Evolutionary conservation across 2,329 filamentous ascomycete species (phyloP), one percentile per base, ranked within the genome.

Genomic region (Sporothrix variecibatus): DNA sequence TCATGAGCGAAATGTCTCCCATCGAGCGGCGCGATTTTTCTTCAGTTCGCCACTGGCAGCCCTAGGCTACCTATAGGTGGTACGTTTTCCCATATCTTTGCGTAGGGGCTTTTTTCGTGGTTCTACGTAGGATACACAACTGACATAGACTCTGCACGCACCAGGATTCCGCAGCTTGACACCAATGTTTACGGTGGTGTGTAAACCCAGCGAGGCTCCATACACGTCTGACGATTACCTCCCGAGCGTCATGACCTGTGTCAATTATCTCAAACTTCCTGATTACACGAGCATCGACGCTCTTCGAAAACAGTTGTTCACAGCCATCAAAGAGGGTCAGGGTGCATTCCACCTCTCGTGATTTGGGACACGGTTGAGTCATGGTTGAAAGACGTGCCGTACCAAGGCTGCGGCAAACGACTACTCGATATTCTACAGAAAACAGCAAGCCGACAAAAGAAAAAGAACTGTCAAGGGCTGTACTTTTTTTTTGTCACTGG

Each of bases 201-300:
- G 96, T 87, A 98, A 98, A 83, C 95, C 95, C n/a, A 97, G 94
- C 82, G 96, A 99, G 81, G 91, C 94, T 20, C 96, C 96, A 1
- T 96, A 95, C 82, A 92, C 92, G 3, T 95, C 95, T 4, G 96
- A 99, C 80, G 96, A 99, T 84, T 99, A 98, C 80, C 88, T 99
- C n/a, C 96, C 97, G 15, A 98, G 95, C 81, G 97, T 99, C 82
- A 99, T 99, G 97, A 99, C 97, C 12, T 99, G 97, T 82, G 96
- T 97, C 83, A 99, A 99, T 83, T 99, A 99, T 82, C 90, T 99
- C 79, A 99, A 99, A 84, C 88, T 99, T 80, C 96, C 96, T 26
- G 94, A 99, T 83, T 99, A 99, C 83, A 95, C 91, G 77, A 90
- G 86, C 78, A 85, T 97, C 76, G 89, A 93, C 1, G 87, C 92